These are phyloP conservation scores for Blastocystis sp. DNA, from an alignment of 352 stramenopile species.

Conservation along the genomic window DNA sequence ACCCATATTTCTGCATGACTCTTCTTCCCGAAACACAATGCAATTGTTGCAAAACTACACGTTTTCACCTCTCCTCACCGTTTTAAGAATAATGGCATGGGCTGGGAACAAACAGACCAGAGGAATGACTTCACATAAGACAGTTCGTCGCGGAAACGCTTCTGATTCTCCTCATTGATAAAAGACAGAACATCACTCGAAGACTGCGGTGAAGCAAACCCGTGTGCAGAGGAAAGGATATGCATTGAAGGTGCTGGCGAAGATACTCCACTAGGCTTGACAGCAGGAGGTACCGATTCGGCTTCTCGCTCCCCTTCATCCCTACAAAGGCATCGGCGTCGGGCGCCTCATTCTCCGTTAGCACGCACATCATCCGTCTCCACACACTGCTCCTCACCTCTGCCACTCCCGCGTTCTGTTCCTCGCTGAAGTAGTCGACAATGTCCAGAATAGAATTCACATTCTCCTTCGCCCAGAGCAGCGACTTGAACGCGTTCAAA, in stretches of 20 bases:
- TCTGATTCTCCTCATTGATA: neutral
- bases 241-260: neutral
- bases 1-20: neutral
- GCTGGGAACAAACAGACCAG: neutral
- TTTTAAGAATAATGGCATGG: too few relatives aligned
- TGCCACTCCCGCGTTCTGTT: neutral
- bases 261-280: neutral
- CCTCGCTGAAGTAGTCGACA: slow-evolving; percentile 10
- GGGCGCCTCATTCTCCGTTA: neutral
- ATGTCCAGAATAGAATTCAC: slow-evolving; percentile 47
- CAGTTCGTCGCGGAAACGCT: neutral
- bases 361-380: slow-evolving; percentile 29
- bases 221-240: neutral
- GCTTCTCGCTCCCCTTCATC: neutral
- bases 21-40: too few relatives aligned
- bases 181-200: neutral
- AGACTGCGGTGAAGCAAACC: neutral
- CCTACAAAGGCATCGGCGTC: neutral
- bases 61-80: too few relatives aligned
- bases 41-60: too few relatives aligned
- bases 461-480: neutral
- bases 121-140: neutral
- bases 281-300: neutral
- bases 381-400: neutral
- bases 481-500: slow-evolving; percentile 19